Percentiles rank a stretch among this genome's conserved stretches.
Conservation (phyloP, 768 basidiomycete genomes). For the Strobilomyces confusus region DNA sequence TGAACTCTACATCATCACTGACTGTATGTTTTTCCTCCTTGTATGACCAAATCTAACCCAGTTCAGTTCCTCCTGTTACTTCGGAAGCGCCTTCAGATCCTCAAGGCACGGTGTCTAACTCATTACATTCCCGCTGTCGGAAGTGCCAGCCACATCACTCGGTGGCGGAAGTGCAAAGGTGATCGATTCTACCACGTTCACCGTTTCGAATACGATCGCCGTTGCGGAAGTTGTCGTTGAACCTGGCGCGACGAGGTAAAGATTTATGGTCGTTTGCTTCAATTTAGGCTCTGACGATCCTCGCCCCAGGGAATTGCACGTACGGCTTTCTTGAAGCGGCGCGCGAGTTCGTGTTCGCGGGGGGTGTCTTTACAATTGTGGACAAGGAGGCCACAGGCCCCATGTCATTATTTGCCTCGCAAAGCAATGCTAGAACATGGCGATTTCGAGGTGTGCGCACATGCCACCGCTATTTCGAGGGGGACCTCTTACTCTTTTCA, state of each 20-base stretch:
- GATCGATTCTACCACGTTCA: constrained; percentile 52
- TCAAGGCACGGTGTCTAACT: constrained; percentile 38
- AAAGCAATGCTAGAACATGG: constrained; percentile 52
- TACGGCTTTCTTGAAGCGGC: constrained; percentile 21
- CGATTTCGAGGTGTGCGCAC: constrained; percentile 45
- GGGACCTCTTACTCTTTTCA: not conserved
- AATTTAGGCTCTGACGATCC: not conserved
- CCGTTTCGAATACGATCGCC: constrained; percentile 44
- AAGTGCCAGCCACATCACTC: constrained; percentile 38
- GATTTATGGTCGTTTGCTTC: no score
- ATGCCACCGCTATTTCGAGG: not conserved
- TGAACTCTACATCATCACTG: constrained; percentile 50
- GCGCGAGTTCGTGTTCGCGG: constrained; percentile 2
- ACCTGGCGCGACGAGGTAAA: constrained; percentile 53
- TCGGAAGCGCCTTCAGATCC: constrained; percentile 31
- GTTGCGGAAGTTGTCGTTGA: constrained; percentile 54
- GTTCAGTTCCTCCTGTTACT: constrained; percentile 34
- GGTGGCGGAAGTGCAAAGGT: constrained; percentile 56
- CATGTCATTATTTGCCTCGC: constrained; percentile 53
- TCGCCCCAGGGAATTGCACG: constrained; percentile 49
- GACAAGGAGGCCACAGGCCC: constrained; percentile 50
- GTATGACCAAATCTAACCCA: not conserved
- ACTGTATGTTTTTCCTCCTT: constrained; percentile 26
- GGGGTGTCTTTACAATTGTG: not conserved
- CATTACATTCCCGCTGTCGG: constrained; percentile 50